Percentiles rank a stretch among this genome's conserved stretches.
Conservation (phyloP, 192 early-diverging fungal genomes). For the Spinellus fusiger region DNA sequence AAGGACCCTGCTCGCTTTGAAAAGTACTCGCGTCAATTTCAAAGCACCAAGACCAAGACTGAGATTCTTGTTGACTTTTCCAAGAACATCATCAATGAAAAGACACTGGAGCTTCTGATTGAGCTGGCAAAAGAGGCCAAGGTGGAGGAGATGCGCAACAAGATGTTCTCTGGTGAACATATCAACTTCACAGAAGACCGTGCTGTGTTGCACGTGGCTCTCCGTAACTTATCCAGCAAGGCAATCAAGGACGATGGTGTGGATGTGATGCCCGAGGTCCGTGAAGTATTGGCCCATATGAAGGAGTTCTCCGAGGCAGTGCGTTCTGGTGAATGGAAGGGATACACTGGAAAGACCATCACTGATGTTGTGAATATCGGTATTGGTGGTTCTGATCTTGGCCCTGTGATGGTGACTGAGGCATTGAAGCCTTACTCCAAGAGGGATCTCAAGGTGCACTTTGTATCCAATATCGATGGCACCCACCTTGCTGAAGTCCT, state of each 20-base stretch:
- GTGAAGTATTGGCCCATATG: slow-evolving; percentile 93
- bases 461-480: slow-evolving; percentile 97
- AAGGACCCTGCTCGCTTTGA: slow-evolving; percentile 73
- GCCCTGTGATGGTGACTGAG: slow-evolving; percentile 99
- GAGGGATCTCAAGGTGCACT: slow-evolving; percentile 76
- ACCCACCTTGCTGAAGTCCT: slow-evolving; percentile 94
- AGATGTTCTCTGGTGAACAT: slow-evolving; percentile 92
- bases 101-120: slow-evolving; percentile 75
- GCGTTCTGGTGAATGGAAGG: slow-evolving; percentile 90
- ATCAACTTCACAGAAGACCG: slow-evolving; percentile 98
- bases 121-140: slow-evolving; percentile 78
- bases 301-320: slow-evolving; percentile 73
- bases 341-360: slow-evolving; percentile 92
- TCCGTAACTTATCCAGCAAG: slow-evolving; percentile 80
- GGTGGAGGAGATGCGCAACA: slow-evolving; percentile 80
- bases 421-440: slow-evolving; percentile 91
- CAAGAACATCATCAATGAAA: slow-evolving; percentile 88
- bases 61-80: slow-evolving; percentile 90
- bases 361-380: slow-evolving; percentile 98
- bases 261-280: slow-evolving; percentile 94
- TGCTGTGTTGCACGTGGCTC: slow-evolving; percentile 91
- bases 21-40: slow-evolving; percentile 70
- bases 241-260: slow-evolving; percentile 85
- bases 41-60: slow-evolving; percentile 50
- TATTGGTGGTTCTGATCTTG: slow-evolving; percentile 96